Conservation (phyloP, 1,139 yeast species). For the Nematodospora anomalae region DNA sequence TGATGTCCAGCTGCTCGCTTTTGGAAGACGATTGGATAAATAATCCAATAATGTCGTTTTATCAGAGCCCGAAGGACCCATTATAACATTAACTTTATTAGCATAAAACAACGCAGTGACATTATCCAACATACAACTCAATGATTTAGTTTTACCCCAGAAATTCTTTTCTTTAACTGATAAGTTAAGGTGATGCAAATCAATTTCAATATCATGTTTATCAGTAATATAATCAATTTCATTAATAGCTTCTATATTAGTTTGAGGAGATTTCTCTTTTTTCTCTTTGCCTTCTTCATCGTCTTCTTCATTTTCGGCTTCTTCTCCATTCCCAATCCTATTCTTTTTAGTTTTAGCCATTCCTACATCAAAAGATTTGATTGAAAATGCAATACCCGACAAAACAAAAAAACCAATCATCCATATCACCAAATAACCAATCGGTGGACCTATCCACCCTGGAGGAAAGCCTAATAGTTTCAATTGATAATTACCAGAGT, state of each 20-base stretch:
- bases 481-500: conserved; percentile 55
- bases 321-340: conserved; percentile 34
- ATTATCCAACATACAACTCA: conserved; percentile 35
- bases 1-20: conserved; percentile 22
- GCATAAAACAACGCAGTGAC: conserved; percentile 60
- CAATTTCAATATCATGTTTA: conserved; percentile 18
- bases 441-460: conserved; percentile 65
- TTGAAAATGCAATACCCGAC: conserved; percentile 47
- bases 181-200: conserved; percentile 22
- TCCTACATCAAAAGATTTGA: conserved; percentile 53
- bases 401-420: conserved; percentile 50
- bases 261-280: conserved; percentile 5
- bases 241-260: neutral
- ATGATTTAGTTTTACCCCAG: conserved; percentile 5
- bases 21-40: conserved; percentile 62
- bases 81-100: conserved; percentile 70
- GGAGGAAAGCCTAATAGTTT: conserved; percentile 55
- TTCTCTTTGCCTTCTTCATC: conserved; percentile 5
- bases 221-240: conserved; percentile 7
- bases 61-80: conserved; percentile 92
- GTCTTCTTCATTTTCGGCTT: conserved; percentile 18
- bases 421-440: conserved; percentile 58
- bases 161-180: conserved; percentile 17
- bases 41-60: conserved; percentile 72
- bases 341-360: conserved; percentile 47